A percentile compares a stretch with the other conserved stretches of the same genome.
Conservation (phyloP, 2,329 filamentous ascomycete genomes). For the Colletotrichum lentis region DNA sequence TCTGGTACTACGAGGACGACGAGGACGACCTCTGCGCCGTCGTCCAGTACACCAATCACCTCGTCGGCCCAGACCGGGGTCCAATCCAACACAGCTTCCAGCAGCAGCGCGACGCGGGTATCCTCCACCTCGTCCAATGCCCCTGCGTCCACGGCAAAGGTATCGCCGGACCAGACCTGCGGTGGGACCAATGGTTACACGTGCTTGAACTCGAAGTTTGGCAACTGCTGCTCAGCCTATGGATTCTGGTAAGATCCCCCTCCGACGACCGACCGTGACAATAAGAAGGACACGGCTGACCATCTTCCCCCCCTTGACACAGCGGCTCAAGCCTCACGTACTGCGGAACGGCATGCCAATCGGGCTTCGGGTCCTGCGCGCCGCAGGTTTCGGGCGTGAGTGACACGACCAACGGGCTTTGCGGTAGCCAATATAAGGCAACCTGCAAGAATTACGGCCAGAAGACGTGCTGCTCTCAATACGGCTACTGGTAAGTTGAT, state of each 20-base stretch:
- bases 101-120: not conserved
- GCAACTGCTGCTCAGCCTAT: slow-evolving; percentile 53
- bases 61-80: not conserved
- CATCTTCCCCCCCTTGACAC: slow-evolving; percentile 2
- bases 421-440: slow-evolving; percentile 45
- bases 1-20: slow-evolving; percentile 33
- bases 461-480: slow-evolving; percentile 50
- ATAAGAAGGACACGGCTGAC: slow-evolving; percentile 24
- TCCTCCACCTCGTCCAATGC: not conserved
- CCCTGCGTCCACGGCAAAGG: slow-evolving; percentile 34
- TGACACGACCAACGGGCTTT: slow-evolving; percentile 50
- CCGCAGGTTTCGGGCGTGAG: slow-evolving; percentile 39
- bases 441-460: slow-evolving; percentile 46
- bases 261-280: not conserved
- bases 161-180: slow-evolving; percentile 50
- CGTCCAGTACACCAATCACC: not conserved
- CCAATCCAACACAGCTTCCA: not conserved
- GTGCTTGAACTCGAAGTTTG: slow-evolving; percentile 49
- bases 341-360: slow-evolving; percentile 52
- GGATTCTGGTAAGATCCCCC: slow-evolving; percentile 50
- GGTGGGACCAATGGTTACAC: slow-evolving; percentile 48
- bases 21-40: not conserved
- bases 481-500: slow-evolving; percentile 48
- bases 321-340: slow-evolving; percentile 47
- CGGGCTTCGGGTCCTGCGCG: slow-evolving; percentile 48